phyloP scores from a whole-genome alignment of 257 asterid species.

The Misopates orontium region DNA sequence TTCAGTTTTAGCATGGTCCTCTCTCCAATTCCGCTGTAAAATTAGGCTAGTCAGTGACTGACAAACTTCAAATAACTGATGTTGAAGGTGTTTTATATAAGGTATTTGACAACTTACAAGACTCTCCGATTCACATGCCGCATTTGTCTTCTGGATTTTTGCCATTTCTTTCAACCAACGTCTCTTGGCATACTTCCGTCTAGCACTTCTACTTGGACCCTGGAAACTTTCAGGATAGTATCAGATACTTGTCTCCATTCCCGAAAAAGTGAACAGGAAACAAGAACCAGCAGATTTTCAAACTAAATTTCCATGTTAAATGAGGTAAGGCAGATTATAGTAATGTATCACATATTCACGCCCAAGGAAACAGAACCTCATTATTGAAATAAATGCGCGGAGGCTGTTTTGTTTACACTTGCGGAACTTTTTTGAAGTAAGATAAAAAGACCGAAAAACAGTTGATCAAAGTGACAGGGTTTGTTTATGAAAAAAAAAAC shows the following conservation, averaged over 20 bases:
- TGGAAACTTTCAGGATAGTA: constrained; percentile 32
- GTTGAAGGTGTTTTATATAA: constrained; percentile 18
- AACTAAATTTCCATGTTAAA: constrained; percentile 13
- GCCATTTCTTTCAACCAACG: constrained; percentile 74
- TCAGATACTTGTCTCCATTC: constrained; percentile 18
- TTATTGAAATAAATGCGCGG: constrained; percentile 2
- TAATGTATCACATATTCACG: constrained; percentile 11
- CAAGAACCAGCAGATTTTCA: constrained; percentile 2
- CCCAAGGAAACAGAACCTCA: constrained; percentile 7
- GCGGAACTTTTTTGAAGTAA: neutral
- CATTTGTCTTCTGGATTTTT: constrained; percentile 64
- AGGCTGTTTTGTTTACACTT: neutral
- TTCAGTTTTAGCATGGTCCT: constrained; percentile 52
- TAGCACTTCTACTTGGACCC: constrained; percentile 85
- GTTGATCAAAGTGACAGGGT: no score
- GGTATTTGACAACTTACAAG: constrained; percentile 50
- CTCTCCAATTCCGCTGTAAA: constrained; percentile 72
- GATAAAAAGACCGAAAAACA: neutral
- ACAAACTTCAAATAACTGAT: constrained; percentile 18
- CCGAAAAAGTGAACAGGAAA: constrained; percentile 12
- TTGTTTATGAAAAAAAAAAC: neutral
- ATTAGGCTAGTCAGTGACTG: constrained; percentile 27
- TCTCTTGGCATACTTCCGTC: constrained; percentile 64
- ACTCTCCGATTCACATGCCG: constrained; percentile 58
- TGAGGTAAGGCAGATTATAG: neutral